These are phyloP conservation scores for carrot (Daucus carota) DNA, from an alignment of 129 eudicot species.

Conservation along the genomic window DNA sequence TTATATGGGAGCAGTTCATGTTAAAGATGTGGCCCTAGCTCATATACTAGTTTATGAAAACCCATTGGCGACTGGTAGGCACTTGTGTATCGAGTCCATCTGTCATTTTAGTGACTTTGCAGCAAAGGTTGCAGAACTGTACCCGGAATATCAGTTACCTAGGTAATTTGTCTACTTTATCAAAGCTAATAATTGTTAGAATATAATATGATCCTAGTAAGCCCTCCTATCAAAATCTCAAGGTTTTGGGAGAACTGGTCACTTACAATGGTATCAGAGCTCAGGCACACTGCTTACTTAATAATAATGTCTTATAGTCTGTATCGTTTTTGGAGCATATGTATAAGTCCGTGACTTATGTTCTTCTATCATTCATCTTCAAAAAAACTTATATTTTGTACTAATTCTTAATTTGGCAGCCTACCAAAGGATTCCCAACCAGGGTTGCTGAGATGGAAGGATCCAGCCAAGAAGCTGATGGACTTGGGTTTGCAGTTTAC, in stretches of 20 bases:
- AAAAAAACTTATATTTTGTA: background rate
- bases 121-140: constrained; percentile 80
- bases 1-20: constrained; percentile 82
- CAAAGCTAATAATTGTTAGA: no score
- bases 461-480: constrained; percentile 63
- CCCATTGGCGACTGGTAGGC: constrained; percentile 67
- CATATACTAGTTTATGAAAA: constrained; percentile 85
- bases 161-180: constrained; percentile 29
- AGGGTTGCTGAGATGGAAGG: constrained; percentile 55
- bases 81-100: constrained; percentile 74
- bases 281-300: no score
- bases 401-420: constrained; percentile 22
- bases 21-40: constrained; percentile 85
- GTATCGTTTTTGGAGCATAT: no score
- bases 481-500: constrained; percentile 63
- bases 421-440: constrained; percentile 74
- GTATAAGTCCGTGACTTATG: no score
- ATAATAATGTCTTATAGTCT: no score
- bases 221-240: no score
- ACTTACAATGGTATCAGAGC: no score
- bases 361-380: no score
- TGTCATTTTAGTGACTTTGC: constrained; percentile 76
- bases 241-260: no score
- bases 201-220: no score
- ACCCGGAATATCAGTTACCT: constrained; percentile 77